These are phyloP conservation scores for Grosmannia clavigera DNA, from an alignment of 2,329 filamentous ascomycete species.

Conservation along the genomic window DNA sequence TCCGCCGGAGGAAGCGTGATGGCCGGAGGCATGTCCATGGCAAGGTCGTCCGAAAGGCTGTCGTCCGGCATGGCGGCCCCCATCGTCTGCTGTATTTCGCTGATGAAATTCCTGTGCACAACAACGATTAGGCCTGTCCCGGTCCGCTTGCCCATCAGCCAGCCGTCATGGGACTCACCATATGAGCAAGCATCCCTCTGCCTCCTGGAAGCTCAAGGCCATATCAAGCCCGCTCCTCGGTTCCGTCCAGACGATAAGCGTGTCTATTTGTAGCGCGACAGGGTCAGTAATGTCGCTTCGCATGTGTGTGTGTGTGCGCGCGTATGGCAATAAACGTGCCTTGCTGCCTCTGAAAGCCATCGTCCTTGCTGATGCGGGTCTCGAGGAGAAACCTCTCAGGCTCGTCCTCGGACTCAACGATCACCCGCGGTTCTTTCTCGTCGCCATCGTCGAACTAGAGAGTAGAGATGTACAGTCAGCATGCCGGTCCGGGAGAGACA, in stretches of 20 bases:
- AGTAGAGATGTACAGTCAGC: neutral
- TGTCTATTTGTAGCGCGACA: constrained; percentile 47
- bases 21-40: constrained; percentile 58
- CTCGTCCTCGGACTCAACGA: constrained; percentile 88
- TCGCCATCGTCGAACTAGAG: constrained; percentile 40
- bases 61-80: constrained; percentile 49
- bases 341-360: constrained; percentile 98
- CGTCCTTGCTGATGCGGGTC: constrained; percentile 82
- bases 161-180: constrained; percentile 45
- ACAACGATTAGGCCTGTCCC: neutral
- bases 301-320: neutral
- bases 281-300: constrained; percentile 10
- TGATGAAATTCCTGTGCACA: constrained; percentile 70
- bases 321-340: constrained; percentile 33
- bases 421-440: constrained; percentile 73
- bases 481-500: neutral
- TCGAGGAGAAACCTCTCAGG: constrained; percentile 74
- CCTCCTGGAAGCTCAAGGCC: constrained; percentile 96
- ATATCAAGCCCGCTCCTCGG: constrained; percentile 75
- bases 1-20: constrained; percentile 69
- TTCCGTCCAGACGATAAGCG: constrained; percentile 96
- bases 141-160: neutral
- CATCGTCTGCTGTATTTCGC: constrained; percentile 67
- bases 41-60: constrained; percentile 71
- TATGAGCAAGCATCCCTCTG: constrained; percentile 83